A percentile compares a stretch with the other conserved stretches of the same genome.
phyloP scores from a whole-genome alignment of 257 asterid genomes.

The Solanum pinnatisectum region DNA sequence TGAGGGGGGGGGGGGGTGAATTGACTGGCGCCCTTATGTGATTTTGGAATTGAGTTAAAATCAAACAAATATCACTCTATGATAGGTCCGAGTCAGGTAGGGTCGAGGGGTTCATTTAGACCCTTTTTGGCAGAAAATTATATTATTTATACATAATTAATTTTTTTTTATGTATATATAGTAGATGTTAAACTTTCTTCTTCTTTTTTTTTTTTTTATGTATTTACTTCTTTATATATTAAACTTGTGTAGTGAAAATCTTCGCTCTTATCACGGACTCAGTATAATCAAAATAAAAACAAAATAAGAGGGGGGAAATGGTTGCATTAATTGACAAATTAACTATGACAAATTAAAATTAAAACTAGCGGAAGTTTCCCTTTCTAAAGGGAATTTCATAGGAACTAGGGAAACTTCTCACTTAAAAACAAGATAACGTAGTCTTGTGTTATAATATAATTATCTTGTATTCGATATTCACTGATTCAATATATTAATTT shows the following conservation, averaged over 20 bases:
- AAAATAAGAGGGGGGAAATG: neutral
- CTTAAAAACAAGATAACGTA: neutral
- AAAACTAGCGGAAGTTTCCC: neutral
- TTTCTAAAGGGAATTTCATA: neutral
- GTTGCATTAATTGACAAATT: neutral
- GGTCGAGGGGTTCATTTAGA: no score
- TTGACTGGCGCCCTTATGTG: no score
- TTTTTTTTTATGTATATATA: no score
- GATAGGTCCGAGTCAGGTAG: no score
- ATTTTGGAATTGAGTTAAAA: no score
- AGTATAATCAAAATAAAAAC: neutral
- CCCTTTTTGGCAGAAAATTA: accelerated
- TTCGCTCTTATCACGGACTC: no score
- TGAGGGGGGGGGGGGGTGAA: no score
- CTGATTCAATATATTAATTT: no score
- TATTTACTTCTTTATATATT: neutral
- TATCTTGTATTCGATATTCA: no score
- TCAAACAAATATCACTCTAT: no score
- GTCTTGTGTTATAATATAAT: neutral
- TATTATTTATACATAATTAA: no score
- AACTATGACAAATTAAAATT: no score
- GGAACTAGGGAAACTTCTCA: neutral
- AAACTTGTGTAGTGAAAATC: neutral
- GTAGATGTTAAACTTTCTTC: neutral
- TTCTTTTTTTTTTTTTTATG: neutral